Evolutionary conservation across 331 rosid genomes (phyloP).

Genomic region (Phaseolus coccineus): DNA sequence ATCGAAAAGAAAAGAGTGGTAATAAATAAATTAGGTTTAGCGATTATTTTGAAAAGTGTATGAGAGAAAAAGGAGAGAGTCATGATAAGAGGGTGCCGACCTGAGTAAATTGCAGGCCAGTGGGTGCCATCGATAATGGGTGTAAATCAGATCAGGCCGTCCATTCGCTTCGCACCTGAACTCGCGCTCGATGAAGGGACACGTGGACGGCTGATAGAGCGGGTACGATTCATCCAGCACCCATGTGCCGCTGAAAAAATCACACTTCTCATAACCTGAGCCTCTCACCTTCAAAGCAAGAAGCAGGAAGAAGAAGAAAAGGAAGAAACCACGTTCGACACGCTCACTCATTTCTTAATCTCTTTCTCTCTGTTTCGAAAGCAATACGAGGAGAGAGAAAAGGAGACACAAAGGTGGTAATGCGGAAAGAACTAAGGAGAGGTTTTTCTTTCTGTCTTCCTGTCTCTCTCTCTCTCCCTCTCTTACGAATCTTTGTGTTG

Average conservation of each 20-base stretch:
- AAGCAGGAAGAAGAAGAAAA: slow-evolving; percentile 14
- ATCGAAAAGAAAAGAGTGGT: neutral
- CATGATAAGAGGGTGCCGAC: slow-evolving; percentile 42
- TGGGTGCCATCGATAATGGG: slow-evolving; percentile 87
- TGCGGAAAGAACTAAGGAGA: neutral
- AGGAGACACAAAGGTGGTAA: neutral
- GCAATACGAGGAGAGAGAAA: neutral
- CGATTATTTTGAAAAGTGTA: neutral
- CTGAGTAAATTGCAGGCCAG: slow-evolving; percentile 64
- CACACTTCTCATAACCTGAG: slow-evolving; percentile 42
- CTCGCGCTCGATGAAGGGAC: slow-evolving; percentile 83
- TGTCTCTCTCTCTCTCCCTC: neutral
- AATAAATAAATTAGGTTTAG: neutral
- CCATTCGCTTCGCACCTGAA: slow-evolving; percentile 78
- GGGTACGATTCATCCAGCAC: slow-evolving; percentile 68
- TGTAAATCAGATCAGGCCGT: slow-evolving; percentile 72
- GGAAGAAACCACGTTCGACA: neutral
- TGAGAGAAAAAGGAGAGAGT: neutral
- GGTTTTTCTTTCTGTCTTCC: neutral
- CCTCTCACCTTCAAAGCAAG: slow-evolving; percentile 10
- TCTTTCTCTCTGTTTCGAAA: neutral
- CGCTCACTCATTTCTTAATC: slow-evolving; percentile 42
- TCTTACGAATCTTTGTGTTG: neutral
- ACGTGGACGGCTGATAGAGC: slow-evolving; percentile 54
- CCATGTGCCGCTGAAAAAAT: slow-evolving; percentile 80